Evolutionary conservation across 352 stramenopile genomes (phyloP).

Genomic region (Pilasporangium apinafurcum): DNA sequence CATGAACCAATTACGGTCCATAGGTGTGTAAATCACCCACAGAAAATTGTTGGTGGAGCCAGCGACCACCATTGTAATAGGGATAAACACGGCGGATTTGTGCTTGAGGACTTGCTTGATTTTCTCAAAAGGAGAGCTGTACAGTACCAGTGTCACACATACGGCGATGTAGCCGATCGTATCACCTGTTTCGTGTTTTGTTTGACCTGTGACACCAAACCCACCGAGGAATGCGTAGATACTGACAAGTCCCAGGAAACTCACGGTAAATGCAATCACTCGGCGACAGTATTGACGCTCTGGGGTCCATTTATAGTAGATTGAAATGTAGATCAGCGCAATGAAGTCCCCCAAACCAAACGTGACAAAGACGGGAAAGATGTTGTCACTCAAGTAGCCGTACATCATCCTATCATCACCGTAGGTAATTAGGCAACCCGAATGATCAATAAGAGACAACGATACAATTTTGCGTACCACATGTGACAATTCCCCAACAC

Average conservation of each 20-base stretch:
- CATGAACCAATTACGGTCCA: constrained; percentile 53
- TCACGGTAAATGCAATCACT: constrained; percentile 3
- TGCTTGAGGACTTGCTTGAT: constrained; percentile 24
- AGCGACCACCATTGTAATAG: constrained; percentile 24
- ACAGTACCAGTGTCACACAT: constrained; percentile 22
- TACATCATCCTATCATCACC: constrained; percentile 28
- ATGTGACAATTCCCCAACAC: constrained; percentile 17
- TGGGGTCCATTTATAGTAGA: constrained; percentile 25
- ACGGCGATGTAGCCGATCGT: constrained; percentile 25
- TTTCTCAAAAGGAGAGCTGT: constrained; percentile 33
- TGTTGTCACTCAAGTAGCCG: constrained; percentile 21
- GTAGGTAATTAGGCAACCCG: neutral
- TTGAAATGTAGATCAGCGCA: constrained; percentile 14
- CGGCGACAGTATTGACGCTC: constrained; percentile 15
- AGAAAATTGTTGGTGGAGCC: constrained; percentile 41
- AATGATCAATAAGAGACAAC: neutral
- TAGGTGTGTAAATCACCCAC: constrained; percentile 39
- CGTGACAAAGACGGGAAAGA: constrained; percentile 30
- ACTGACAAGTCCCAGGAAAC: constrained; percentile 18
- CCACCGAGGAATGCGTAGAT: constrained; percentile 30
- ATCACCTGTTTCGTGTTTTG: constrained; percentile 17
- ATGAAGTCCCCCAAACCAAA: constrained; percentile 20
- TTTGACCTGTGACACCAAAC: constrained; percentile 18
- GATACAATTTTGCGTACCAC: neutral
- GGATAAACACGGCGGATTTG: constrained; percentile 25